Conservation (phyloP, 1,284 basidiomycete genomes). For the Marasmius sp. region DNA sequence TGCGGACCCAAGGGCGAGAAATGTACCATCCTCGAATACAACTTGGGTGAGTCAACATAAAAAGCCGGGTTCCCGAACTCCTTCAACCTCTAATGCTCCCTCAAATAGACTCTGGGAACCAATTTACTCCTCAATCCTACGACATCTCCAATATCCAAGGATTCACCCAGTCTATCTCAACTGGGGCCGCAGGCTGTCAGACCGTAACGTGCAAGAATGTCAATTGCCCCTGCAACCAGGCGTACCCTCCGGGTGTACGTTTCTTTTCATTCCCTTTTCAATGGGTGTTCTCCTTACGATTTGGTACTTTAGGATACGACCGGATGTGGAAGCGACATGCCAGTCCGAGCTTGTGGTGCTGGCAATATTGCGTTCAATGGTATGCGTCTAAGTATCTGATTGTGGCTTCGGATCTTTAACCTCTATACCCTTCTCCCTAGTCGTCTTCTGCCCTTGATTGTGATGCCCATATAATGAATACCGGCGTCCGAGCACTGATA, state of each 20-base stretch:
- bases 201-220: conserved; percentile 28
- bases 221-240: too few species aligned
- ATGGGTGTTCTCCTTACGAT: not conserved
- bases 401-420: not conserved
- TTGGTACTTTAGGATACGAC: conserved; percentile 4
- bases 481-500: too few species aligned
- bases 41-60: conserved; percentile 24
- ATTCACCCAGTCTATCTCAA: too few species aligned
- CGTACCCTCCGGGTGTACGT: too few species aligned
- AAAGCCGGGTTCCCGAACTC: too few species aligned
- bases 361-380: conserved; percentile 7
- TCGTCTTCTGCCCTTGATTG: not conserved
- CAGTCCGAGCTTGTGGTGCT: conserved; percentile 7
- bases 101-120: conserved; percentile 31
- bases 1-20: conserved; percentile 36
- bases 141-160: too few species aligned
- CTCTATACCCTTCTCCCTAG: not conserved
- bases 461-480: not conserved
- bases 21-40: conserved; percentile 39
- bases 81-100: too few species aligned
- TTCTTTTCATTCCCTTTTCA: not conserved
- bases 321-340: conserved; percentile 13
- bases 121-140: conserved; percentile 30
- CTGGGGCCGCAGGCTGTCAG: too few species aligned
- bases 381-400: not conserved